A percentile compares a stretch with the other conserved stretches of the same genome.
phyloP scores from a whole-genome alignment of 768 basidiomycete species.

The Suillus ampliporus region DNA sequence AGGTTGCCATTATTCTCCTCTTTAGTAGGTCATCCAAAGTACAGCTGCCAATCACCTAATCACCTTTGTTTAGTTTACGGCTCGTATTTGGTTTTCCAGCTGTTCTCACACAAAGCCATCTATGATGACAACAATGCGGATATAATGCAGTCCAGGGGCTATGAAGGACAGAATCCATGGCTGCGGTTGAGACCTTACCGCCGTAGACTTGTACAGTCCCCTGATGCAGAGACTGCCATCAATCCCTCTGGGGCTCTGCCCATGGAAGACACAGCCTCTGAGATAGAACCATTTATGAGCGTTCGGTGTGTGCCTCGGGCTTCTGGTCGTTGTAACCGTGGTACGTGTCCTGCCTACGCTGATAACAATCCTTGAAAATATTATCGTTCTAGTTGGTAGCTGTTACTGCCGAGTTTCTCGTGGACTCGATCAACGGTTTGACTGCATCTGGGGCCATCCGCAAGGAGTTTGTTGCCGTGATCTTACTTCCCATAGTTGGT shows the following conservation, averaged over 20 bases:
- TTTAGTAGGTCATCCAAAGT: conserved; percentile 55
- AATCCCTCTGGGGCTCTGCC: conserved; percentile 14
- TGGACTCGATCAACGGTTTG: conserved; percentile 82
- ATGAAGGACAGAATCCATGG: conserved; percentile 47
- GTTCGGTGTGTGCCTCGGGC: conserved; percentile 54
- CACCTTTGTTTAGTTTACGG: conserved; percentile 59
- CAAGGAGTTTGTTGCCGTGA: conserved; percentile 85
- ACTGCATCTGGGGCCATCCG: conserved; percentile 60
- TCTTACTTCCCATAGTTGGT: conserved; percentile 90
- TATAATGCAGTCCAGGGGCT: conserved; percentile 45
- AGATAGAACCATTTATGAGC: conserved; percentile 56
- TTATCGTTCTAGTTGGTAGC: conserved; percentile 50
- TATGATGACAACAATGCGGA: conserved; percentile 54
- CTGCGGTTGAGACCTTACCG: neutral
- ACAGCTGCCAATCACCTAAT: conserved; percentile 7
- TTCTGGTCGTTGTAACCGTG: conserved; percentile 64
- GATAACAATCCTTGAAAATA: neutral
- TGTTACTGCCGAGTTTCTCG: conserved; percentile 68
- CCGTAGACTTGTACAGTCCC: conserved; percentile 12
- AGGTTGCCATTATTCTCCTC: conserved; percentile 82
- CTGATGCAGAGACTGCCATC: neutral
- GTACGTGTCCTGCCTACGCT: conserved; percentile 44
- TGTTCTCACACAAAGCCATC: conserved; percentile 77
- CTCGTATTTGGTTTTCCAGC: conserved; percentile 79
- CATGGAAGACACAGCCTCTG: conserved; percentile 25